phyloP scores from a whole-genome alignment of 176 grass and related monocot species.

The Zizania latifolia region DNA sequence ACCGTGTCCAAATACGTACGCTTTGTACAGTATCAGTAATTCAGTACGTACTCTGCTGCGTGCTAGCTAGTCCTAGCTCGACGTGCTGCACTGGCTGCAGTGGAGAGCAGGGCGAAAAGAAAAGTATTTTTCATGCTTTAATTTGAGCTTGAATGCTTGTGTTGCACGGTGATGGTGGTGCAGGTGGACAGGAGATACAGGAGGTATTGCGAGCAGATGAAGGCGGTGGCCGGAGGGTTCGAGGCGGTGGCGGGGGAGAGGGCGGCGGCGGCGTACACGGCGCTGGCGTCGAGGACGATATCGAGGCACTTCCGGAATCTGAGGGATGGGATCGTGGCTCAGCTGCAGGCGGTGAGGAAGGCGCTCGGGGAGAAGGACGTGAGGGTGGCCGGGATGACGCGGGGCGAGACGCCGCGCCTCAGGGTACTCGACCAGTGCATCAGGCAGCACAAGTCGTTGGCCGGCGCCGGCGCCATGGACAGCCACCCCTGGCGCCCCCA shows the following conservation, averaged over 20 bases:
- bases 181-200: slow-evolving; percentile 85
- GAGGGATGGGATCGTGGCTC: slow-evolving; percentile 64
- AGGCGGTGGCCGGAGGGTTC: slow-evolving; percentile 47
- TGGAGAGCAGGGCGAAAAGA: not conserved
- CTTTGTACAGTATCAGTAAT: not conserved
- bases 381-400: slow-evolving; percentile 31
- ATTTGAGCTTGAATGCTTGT: not conserved
- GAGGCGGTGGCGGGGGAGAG: slow-evolving; percentile 70
- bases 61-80: not conserved
- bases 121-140: no score
- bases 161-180: not conserved
- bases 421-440: slow-evolving; percentile 81
- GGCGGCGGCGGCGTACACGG: slow-evolving; percentile 56
- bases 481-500: slow-evolving; percentile 80
- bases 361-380: slow-evolving; percentile 78
- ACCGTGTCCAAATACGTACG: not conserved
- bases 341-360: slow-evolving; percentile 46
- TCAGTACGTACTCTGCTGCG: not conserved
- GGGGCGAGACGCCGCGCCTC: slow-evolving; percentile 74
- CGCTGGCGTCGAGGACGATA: slow-evolving; percentile 68
- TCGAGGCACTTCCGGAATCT: slow-evolving; percentile 75
- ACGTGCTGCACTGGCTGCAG: not conserved
- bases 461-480: slow-evolving; percentile 56
- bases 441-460: slow-evolving; percentile 62
- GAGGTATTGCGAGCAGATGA: slow-evolving; percentile 83